Percentiles rank a stretch among this genome's conserved stretches.
phyloP scores from a whole-genome alignment of 768 basidiomycete species.

The Russula griseocarnosa region DNA sequence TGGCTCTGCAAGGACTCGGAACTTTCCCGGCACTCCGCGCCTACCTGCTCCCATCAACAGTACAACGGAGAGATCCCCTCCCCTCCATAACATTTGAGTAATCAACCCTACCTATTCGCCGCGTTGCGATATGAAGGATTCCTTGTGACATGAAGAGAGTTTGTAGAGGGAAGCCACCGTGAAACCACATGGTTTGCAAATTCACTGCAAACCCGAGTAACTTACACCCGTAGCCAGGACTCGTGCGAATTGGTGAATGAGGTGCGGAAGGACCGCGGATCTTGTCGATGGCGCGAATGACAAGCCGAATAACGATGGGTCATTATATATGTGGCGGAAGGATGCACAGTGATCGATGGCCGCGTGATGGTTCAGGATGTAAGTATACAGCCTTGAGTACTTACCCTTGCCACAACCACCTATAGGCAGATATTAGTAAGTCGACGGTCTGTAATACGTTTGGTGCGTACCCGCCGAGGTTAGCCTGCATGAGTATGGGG shows the following conservation, averaged over 20 bases:
- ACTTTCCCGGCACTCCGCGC: too few species aligned
- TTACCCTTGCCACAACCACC: slow-evolving; percentile 98
- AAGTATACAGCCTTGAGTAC: slow-evolving; percentile 95
- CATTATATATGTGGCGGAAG: slow-evolving; percentile 97
- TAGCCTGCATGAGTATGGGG: slow-evolving; percentile 39
- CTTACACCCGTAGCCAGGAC: too few species aligned
- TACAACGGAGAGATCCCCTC: too few species aligned
- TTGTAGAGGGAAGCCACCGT: too few species aligned
- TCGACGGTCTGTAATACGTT: neutral
- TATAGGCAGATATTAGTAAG: slow-evolving; percentile 29
- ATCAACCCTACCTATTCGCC: too few species aligned
- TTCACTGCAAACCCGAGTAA: too few species aligned
- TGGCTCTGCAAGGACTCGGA: too few species aligned
- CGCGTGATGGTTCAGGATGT: slow-evolving; percentile 91
- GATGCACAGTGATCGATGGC: slow-evolving; percentile 93
- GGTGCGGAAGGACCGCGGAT: slow-evolving; percentile 70
- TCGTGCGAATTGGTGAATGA: slow-evolving; percentile 84
- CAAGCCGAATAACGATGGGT: slow-evolving; percentile 89
- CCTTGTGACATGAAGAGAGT: too few species aligned
- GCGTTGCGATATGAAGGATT: too few species aligned
- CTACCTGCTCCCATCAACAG: too few species aligned
- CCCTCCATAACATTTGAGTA: too few species aligned
- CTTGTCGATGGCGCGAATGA: slow-evolving; percentile 64
- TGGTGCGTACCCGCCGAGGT: slow-evolving; percentile 50
- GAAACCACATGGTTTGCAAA: too few species aligned